phyloP scores from a whole-genome alignment of 2,329 filamentous ascomycete genomes.

The Penicillium frequentans region DNA sequence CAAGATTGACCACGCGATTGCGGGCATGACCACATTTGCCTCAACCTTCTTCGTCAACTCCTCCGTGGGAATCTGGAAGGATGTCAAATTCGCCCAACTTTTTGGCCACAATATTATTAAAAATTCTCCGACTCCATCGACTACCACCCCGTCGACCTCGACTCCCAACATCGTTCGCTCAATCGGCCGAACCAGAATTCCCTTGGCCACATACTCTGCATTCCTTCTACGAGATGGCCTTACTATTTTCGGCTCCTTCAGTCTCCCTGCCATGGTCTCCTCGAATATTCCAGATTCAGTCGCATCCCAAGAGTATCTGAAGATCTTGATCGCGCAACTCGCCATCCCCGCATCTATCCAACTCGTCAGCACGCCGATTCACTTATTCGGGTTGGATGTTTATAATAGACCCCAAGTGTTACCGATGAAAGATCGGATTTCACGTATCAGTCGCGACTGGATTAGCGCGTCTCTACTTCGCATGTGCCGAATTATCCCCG shows the following conservation, averaged over 20 bases:
- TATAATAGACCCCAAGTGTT: constrained; percentile 65
- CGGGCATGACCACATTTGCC: constrained; percentile 74
- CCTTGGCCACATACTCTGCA: constrained; percentile 53
- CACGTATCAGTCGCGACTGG: constrained; percentile 71
- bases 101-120: constrained; percentile 50
- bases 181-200: constrained; percentile 38
- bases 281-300: constrained; percentile 68
- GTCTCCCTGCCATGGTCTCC: constrained; percentile 34
- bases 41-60: constrained; percentile 76
- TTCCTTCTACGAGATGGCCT: constrained; percentile 79
- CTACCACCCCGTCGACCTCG: constrained; percentile 9
- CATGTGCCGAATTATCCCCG: constrained; percentile 80
- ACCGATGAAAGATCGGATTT: constrained; percentile 58
- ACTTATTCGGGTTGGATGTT: constrained; percentile 78
- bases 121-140: constrained; percentile 4
- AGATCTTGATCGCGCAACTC: constrained; percentile 83
- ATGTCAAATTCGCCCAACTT: constrained; percentile 76
- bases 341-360: constrained; percentile 75
- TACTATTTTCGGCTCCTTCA: constrained; percentile 66
- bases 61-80: constrained; percentile 75
- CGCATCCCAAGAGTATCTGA: constrained; percentile 75
- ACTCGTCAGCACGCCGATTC: constrained; percentile 75
- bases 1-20: constrained; percentile 62
- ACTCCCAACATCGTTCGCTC: constrained; percentile 26
- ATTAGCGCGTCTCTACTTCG: constrained; percentile 68